Percentiles rank a stretch among this genome's conserved stretches.
These are phyloP conservation scores for Aspergillus terreus DNA, from an alignment of 2,329 filamentous ascomycete species.

Conservation along the genomic window DNA sequence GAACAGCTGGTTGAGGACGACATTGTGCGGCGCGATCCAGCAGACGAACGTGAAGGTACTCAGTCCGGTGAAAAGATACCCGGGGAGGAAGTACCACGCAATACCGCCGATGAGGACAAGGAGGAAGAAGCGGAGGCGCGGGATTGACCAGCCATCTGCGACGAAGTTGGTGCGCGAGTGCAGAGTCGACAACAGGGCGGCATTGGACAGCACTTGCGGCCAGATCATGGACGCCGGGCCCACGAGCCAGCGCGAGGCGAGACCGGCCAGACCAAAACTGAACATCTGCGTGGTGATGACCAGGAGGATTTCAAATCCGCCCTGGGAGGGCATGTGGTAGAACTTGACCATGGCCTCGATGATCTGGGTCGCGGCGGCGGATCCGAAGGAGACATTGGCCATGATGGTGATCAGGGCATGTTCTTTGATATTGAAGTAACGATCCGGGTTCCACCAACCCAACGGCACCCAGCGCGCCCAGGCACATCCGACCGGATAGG, in stretches of 20 bases:
- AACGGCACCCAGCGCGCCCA: constrained; percentile 38
- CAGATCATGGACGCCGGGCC: constrained; percentile 62
- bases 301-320: constrained; percentile 58
- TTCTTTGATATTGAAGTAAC: constrained; percentile 39
- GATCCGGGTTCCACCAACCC: constrained; percentile 41
- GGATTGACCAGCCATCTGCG: constrained; percentile 42
- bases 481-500: constrained; percentile 42
- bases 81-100: constrained; percentile 48
- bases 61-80: constrained; percentile 65
- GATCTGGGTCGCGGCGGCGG: constrained; percentile 34
- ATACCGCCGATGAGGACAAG: constrained; percentile 29
- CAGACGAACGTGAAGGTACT: constrained; percentile 68
- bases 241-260: constrained; percentile 57
- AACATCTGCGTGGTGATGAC: constrained; percentile 60
- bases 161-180: constrained; percentile 30
- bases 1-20: constrained; percentile 69
- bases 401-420: constrained; percentile 45
- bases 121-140: constrained; percentile 36
- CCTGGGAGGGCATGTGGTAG: constrained; percentile 56
- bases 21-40: constrained; percentile 66
- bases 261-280: constrained; percentile 61
- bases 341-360: constrained; percentile 44
- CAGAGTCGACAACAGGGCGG: constrained; percentile 43
- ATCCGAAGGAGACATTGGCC: constrained; percentile 49
- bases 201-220: constrained; percentile 54